Evolutionary conservation across 257 asterid species (phyloP).

Genomic region (Nicotiana knightiana): DNA sequence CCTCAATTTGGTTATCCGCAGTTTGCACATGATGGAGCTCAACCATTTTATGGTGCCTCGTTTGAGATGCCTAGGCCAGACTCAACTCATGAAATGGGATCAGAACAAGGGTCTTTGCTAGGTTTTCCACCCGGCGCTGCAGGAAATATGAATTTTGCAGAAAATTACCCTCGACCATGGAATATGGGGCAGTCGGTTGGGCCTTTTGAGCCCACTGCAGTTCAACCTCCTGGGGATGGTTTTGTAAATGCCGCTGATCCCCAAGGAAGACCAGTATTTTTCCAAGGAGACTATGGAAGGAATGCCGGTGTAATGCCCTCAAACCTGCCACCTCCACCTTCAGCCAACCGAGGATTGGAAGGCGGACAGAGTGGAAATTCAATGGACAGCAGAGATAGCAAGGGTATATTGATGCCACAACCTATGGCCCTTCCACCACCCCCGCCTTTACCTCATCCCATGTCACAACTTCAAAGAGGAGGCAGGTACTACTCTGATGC

Average conservation of each 20-base stretch:
- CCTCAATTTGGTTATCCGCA: conserved; percentile 69
- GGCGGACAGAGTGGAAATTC: conserved; percentile 44
- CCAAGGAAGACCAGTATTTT: conserved; percentile 25
- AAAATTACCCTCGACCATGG: conserved; percentile 71
- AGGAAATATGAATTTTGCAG: conserved; percentile 53
- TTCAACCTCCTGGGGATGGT: conserved; percentile 41
- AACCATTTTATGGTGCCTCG: conserved; percentile 54
- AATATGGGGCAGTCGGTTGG: conserved; percentile 44
- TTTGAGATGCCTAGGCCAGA: conserved; percentile 59
- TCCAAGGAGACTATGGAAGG: conserved; percentile 36
- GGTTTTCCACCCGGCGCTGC: conserved; percentile 65
- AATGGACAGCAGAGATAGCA: conserved; percentile 45
- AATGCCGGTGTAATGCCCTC: conserved; percentile 34
- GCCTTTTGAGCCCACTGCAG: conserved; percentile 52
- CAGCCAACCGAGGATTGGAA: conserved; percentile 42
- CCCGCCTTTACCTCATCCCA: conserved; percentile 49
- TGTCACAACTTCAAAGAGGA: conserved; percentile 36
- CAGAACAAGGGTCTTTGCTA: conserved; percentile 58
- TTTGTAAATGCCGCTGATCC: conserved; percentile 23
- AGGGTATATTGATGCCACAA: conserved; percentile 50
- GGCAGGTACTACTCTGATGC: conserved; percentile 58
- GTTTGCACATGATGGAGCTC: conserved; percentile 57
- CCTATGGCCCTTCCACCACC: conserved; percentile 54
- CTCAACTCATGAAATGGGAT: conserved; percentile 49
- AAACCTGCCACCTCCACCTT: conserved; percentile 30